Evolutionary conservation across 2,329 filamentous ascomycete species (phyloP), one percentile per base, ranked within the genome.

Genomic region (Dothideomycetidae sp.): DNA sequence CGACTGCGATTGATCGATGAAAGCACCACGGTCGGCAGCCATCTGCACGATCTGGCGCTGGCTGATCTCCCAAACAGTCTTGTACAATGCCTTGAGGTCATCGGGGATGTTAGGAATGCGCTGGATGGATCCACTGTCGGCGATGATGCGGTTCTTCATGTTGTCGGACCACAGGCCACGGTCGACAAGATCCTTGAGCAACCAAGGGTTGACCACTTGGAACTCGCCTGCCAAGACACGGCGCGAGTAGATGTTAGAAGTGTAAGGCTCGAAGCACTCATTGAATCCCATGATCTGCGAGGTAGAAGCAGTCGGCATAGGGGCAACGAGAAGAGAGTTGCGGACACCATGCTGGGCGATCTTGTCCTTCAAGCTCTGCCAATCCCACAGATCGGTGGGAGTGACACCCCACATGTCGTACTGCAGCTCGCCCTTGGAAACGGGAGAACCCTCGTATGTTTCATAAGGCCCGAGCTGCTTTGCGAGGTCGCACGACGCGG

Each of bases 111-210:
- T 96, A 56, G 88, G 82, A 46, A 98, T 88, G 62, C 90, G 88
- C 62, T 96, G 90, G 39, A 98, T 81, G 13, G 88, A 96, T 48
- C 90, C 90, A 49, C 83, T 83, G 45, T 94, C 88, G 41, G 90
- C 81, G 54, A 98, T 98, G 70, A 98, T 98, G 52, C 90, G 85
- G 71, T 98, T 98, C 78, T 98, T 98, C 90, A 98, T 98, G 67
- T 85, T 84, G 64, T 98, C 88, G 33, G 88, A 94, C 90, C 90
- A 98, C 31, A 98, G 71, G 44, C 90, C 90, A 67, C 94, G 82
- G 56, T 98, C 90, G 49, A 98, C 90, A 18, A 98, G 76, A 53
- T 98, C 90, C 71, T 93, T 94, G 44, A 98, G 75, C 45, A 98
- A 66, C 90, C 90, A 98, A 36, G 90, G 90, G 69, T 98, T 98